A percentile compares a stretch with the other conserved stretches of the same genome.
These are phyloP conservation scores for Metschnikowia cubensis DNA, from an alignment of 805 yeast genomes.

Conservation along the genomic window DNA sequence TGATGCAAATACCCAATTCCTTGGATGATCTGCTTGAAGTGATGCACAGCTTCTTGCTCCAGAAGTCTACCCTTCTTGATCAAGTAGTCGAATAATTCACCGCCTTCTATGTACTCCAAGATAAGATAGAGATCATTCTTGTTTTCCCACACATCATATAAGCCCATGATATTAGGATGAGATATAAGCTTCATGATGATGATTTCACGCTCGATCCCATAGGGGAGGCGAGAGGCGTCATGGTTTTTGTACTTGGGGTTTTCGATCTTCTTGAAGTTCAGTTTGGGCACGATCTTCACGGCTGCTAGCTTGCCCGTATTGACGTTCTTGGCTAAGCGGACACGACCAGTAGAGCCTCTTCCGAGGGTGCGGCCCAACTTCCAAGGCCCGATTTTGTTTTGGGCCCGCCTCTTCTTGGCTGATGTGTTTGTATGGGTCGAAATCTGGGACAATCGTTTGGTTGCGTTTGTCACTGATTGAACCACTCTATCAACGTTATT, in stretches of 20 bases:
- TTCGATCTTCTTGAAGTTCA: constrained; percentile 52
- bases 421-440: constrained; percentile 41
- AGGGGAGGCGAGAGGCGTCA: constrained; percentile 57
- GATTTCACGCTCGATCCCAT: constrained; percentile 83
- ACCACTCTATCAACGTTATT: constrained; percentile 37
- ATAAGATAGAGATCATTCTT: constrained; percentile 80
- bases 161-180: constrained; percentile 73
- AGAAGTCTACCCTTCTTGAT: constrained; percentile 85
- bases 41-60: constrained; percentile 85
- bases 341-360: constrained; percentile 95
- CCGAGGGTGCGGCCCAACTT: constrained; percentile 91
- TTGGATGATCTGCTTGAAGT: constrained; percentile 79
- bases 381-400: constrained; percentile 89
- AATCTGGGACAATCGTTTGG: constrained; percentile 49
- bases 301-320: constrained; percentile 89
- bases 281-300: constrained; percentile 90
- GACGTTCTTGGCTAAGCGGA: constrained; percentile 82
- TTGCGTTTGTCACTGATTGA: constrained; percentile 43
- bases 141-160: constrained; percentile 86
- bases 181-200: constrained; percentile 78
- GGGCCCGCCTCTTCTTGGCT: constrained; percentile 41
- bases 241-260: constrained; percentile 42
- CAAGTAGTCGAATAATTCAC: constrained; percentile 88
- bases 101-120: constrained; percentile 94
- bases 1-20: constrained; percentile 85